Evolutionary conservation across 306 rosid genomes (phyloP), one percentile per base, ranked within the genome.

Genomic region (Comarum palustre): DNA sequence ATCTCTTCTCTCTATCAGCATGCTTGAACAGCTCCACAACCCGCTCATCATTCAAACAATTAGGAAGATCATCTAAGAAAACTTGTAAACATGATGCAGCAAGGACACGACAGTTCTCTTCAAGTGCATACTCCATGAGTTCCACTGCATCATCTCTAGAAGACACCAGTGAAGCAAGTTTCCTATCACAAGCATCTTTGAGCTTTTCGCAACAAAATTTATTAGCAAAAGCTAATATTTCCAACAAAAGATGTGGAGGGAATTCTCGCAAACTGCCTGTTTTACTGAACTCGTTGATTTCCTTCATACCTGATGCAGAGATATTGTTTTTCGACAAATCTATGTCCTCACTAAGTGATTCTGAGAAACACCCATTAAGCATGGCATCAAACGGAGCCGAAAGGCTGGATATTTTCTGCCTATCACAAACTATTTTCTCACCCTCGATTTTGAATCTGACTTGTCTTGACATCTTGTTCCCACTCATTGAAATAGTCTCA

Each of bases 361-460:
- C 98, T n/a, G 88, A 82, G 82, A 92, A 92, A 73, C 79, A 79
- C 25, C 98, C 98, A 79, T 87, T 92, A 17, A 92, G 88, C 98
- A 92, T 92, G 72, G 98, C 86, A 67, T 77, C 87, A 83, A 92
- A 92, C 60, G 98, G 95, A 6, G 84, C 86, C 16, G 95, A 88
- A 79, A 92, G 98, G 77, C 86, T 84, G 46, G 98, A 92, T 73
- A 90, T 85, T 76, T 82, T 92, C 69, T 79, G 84, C 80, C 96
- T 87, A 72, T 92, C 92, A 86, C 96, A 90, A 20, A 88, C 84
- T 71, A 92, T 87, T 71, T 84, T 86, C 71, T 90, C 98, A 78
- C 80, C 84, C 69, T 87, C 89, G 50, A 92, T 82, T 24, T 73
- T 85, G 84, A 92, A 90, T 69, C 71, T 83, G 75, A 92, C 95